Conservation (phyloP, 768 basidiomycete genomes). For the Infundibulicybe gibba region DNA sequence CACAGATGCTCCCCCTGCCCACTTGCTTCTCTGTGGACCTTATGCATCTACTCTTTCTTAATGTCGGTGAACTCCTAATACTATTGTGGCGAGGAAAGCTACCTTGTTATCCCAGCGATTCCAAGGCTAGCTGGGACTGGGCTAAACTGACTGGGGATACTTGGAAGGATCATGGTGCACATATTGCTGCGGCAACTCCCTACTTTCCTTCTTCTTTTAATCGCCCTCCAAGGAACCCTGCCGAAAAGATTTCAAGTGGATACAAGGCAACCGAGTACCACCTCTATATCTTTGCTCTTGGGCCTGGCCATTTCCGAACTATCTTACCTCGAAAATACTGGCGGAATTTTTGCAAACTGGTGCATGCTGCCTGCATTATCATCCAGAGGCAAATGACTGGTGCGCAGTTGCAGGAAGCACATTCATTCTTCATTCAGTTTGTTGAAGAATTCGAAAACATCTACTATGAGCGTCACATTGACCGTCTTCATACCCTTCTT, state of each 20-base stretch:
- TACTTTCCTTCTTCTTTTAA: conserved; percentile 39
- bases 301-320: conserved; percentile 22
- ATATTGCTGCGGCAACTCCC: conserved; percentile 21
- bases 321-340: conserved; percentile 25
- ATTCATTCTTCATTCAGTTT: conserved; percentile 19
- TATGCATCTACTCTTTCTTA: neutral
- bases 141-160: neutral
- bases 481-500: conserved; percentile 27
- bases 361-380: conserved; percentile 19
- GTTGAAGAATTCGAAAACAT: conserved; percentile 27
- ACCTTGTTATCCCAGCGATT: neutral
- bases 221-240: conserved; percentile 35
- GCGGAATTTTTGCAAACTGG: conserved; percentile 27
- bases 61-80: neutral
- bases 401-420: conserved; percentile 14
- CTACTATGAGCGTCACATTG: conserved; percentile 22
- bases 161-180: conserved; percentile 31
- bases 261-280: conserved; percentile 26
- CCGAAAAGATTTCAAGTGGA: conserved; percentile 30
- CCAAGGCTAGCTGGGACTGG: conserved; percentile 2
- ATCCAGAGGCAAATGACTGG: conserved; percentile 17
- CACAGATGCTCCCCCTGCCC: neutral
- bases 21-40: neutral
- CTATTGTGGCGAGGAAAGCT: neutral
- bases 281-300: conserved; percentile 22